Evolutionary conservation across 192 early-diverging fungal genomes (phyloP), one percentile per base, ranked within the genome.

Genomic region (Podila epigama): DNA sequence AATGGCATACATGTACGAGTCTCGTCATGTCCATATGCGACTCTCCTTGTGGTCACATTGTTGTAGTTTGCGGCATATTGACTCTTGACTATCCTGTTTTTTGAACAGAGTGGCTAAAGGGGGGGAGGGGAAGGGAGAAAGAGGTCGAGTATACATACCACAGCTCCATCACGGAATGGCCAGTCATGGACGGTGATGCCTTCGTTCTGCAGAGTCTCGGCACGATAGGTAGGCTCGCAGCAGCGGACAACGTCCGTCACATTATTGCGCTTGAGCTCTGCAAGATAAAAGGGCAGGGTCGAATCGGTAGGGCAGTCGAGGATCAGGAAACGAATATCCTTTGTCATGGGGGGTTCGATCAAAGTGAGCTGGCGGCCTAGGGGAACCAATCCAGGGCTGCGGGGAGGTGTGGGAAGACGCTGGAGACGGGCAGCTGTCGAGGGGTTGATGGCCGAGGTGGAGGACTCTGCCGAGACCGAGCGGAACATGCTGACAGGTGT

Each of bases 131-230:
- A 65, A 65, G 22, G 39, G 16, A 37, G 31, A 44, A 32, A 13
- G 13, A 48, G 39, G n/a, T 25, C 54, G 27, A 28, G n/a, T n/a
- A 41, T 29, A 70, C 83, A 51, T 83, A 87, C 85, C 67, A 94
- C 89, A 61, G 91, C 94, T 51, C 95, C 95, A 71, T 97, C 95
- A 60, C 92, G 90, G 85, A 96, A 97, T 10, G 94, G 90, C 87
- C 91, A 85, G 69, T 97, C 87, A 65, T 93, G 90, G 2, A 93
- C 88, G 59, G 82, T 56, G 59, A 95, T 92, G 16, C 86, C 87
- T 33, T 88, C 79, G 44, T 68, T 79, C 42, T 80, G 81, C 25
- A 93, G 69, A 4, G 81, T 80, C 18, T 82, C 87, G 28, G 79
- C 85, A 20, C 88, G 65, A 68, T 95, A 95, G 12, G 94, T 93